A percentile compares a stretch with the other conserved stretches of the same genome.
Evolutionary conservation across 306 rosid genomes (phyloP).

Genomic region (Herpetospermum pedunculosum): DNA sequence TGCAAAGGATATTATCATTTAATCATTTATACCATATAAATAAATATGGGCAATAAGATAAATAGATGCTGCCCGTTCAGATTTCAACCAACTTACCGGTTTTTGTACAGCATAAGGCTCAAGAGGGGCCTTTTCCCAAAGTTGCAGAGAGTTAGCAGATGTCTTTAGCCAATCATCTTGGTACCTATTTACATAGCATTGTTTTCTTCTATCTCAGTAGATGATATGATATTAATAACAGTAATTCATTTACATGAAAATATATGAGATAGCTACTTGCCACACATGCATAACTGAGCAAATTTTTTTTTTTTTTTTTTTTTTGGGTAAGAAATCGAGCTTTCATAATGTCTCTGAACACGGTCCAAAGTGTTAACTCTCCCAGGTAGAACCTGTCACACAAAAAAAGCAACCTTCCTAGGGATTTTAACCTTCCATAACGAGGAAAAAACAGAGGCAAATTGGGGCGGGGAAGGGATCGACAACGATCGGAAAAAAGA

Average conservation of each 20-base stretch:
- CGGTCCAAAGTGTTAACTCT: no score
- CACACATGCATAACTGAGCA: background rate
- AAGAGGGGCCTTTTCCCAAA: slow-evolving; percentile 97
- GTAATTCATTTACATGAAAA: background rate
- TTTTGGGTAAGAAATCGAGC: no score
- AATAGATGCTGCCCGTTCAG: slow-evolving; percentile 10
- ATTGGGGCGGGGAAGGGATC: no score
- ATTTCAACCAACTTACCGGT: slow-evolving; percentile 50
- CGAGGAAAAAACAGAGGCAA: no score
- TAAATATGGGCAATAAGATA: slow-evolving; percentile 4
- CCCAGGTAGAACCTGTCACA: no score
- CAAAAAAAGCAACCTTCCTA: no score
- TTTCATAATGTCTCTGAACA: no score
- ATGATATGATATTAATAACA: background rate
- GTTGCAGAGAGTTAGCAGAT: slow-evolving; percentile 62
- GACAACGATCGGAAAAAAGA: no score
- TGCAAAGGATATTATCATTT: background rate
- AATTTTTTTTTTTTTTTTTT: no score
- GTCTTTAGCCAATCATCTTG: slow-evolving; percentile 99
- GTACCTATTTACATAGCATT: slow-evolving; percentile 43
- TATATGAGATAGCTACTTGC: background rate
- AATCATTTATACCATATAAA: background rate
- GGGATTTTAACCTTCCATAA: no score
- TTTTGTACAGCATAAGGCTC: slow-evolving; percentile 90
- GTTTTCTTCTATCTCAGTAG: slow-evolving; percentile 1